Base-by-base conservation (phyloP, 805 yeast species). In the Phaffomyces antillensis region DNA sequence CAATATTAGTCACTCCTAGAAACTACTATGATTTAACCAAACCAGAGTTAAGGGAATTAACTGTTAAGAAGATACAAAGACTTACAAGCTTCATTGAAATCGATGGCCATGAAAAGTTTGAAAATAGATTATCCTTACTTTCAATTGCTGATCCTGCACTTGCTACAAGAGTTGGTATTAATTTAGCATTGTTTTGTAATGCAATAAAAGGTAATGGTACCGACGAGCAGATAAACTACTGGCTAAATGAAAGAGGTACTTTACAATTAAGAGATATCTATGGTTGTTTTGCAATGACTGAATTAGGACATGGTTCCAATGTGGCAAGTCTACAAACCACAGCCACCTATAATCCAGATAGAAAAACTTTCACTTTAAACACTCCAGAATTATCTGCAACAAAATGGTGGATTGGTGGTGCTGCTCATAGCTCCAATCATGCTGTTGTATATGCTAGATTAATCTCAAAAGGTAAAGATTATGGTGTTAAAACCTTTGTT, bases 391-490 rank as follows among this genome's bases (percentile, higher is more conserved):
- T 86, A 44, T 90, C 95, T 33, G 96, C 97, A 37, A 89, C 96
- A 24, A 90, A 90, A 64, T 90, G 97, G 96, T 90, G 97, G 97
- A 90, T 90, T 58, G 97, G 97, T 40, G 97, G 97, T 56, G 96
- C 96, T 36, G 96, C 96, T 11, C 95, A 87, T 64, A 82, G 95
- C 18, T 87, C 96, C 7, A 87, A 90, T 26, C 96, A 90, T 67
- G 72, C 87, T 23, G 79, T 82, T n/a, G 84, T 79, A 24, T 90
- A 81, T 63, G 96, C 96, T 5, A 74, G 97, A 49, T 72, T 90
- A 50, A 76, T 86, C 42, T 88, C 87, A 28, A 71, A 82, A 39
- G 91, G 86, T 31, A 77, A 84, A 63, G 97, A 90, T 64, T 81
- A 88, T 62, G 97, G 97, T 39, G 96, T 90, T 45, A 87, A 86